Base-by-base conservation (phyloP, 31 red algal genomes). In the Porphyra umbilicalis region DNA sequence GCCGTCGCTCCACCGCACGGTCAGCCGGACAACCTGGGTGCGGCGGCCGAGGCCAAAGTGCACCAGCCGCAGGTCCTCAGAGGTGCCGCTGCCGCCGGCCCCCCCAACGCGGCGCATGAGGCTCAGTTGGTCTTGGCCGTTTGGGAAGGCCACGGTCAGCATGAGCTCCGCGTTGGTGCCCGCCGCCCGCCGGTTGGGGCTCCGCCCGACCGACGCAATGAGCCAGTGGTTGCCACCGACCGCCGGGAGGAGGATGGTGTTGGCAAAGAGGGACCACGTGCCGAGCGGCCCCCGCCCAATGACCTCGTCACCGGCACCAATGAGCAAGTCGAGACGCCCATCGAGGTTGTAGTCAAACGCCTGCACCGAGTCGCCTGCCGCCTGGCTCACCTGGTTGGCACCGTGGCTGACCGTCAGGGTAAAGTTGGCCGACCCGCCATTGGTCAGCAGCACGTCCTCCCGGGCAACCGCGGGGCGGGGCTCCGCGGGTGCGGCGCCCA, bases 291-390 rank as follows among this genome's bases (percentile, higher is more conserved):
- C 57, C 4, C 57, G 57, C 4, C 57, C 57, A 4, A 71, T 1
- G 1, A 71, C 57, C 57, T 71, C 57, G 77, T 79, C 38, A 25
- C 77, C 38, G 3, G 35, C 38, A 25, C 77, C 77, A 8, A 39
- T 8, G 18, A 79, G 38, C 29, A 79, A n/a, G 77, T 79, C 77
- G 25, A 79, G 77, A 5, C 38, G 35, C 20, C 77, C 77, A n/a
- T 79, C 77, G 6, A 18, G 35, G 77, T 79, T 79, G 38, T 38
- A 79, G 77, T 79, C 77, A 79, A 79, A 79, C 15, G 77, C 77
- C 36, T 38, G 38, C 77, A 39, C 77, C 36, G 36, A 38, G 77
- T 79, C 38, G 11, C 77, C 77, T 25, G 35, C 77, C 2, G 57
- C 57, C 25, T 1, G 25, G 6, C 25, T n/a, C 18, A 71, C 11